phyloP scores from a whole-genome alignment of 441 rosid species.

The Viola pubescens region DNA sequence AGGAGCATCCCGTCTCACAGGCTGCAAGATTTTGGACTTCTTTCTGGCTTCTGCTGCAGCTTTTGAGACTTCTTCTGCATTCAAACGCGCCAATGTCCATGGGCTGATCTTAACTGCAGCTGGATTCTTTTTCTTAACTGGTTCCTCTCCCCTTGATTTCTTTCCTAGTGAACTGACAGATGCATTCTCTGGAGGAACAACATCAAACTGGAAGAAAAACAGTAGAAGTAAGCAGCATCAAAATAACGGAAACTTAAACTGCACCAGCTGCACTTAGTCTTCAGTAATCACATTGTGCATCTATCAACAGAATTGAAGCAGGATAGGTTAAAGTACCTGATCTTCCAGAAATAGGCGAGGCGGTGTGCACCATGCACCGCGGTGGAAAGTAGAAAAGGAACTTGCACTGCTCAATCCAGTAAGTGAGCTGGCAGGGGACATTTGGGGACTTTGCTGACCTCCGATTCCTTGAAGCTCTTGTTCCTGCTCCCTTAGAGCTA shows the following conservation, averaged over 20 bases:
- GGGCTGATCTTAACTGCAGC: conserved; percentile 86
- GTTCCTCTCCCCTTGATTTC: conserved; percentile 55
- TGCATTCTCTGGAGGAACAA: conserved; percentile 89
- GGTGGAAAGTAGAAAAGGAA: conserved; percentile 85
- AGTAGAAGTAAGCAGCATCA: conserved; percentile 8
- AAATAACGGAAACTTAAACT: background rate
- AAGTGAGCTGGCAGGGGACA: conserved; percentile 92
- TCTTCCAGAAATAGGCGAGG: conserved; percentile 93
- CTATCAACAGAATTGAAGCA: background rate
- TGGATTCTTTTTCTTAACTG: conserved; percentile 59
- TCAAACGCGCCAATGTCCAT: conserved; percentile 87
- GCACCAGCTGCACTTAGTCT: background rate
- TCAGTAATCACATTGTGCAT: no score
- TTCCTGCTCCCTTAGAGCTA: conserved; percentile 93
- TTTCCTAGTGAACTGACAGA: conserved; percentile 90
- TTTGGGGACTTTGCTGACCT: conserved; percentile 87
- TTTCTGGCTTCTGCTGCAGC: conserved; percentile 97
- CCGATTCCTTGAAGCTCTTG: conserved; percentile 83
- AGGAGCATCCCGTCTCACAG: conserved; percentile 56
- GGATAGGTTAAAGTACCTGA: conserved; percentile 42
- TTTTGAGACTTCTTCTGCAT: conserved; percentile 90
- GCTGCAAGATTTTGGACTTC: conserved; percentile 79
- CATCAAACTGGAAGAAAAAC: conserved; percentile 66
- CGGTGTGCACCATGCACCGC: conserved; percentile 98
- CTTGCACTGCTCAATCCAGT: conserved; percentile 97